phyloP scores from a whole-genome alignment of 2,329 filamentous ascomycete genomes.

The Fusarium liriodendri region DNA sequence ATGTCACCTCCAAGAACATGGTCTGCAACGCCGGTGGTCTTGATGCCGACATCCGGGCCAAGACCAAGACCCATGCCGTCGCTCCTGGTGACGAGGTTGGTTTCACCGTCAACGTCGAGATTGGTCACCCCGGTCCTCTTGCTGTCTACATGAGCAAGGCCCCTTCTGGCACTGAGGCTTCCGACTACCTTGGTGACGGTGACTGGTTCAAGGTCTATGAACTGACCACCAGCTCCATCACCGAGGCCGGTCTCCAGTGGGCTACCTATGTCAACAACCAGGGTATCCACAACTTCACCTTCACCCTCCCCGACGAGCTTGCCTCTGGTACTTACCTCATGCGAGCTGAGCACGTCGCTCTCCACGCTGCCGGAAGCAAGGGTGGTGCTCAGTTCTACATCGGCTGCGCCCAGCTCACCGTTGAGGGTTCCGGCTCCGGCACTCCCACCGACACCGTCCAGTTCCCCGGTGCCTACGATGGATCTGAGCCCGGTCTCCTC shows the following conservation, averaged over 20 bases:
- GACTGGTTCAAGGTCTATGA: conserved; percentile 54
- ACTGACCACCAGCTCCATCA: conserved; percentile 45
- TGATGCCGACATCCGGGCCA: conserved; percentile 50
- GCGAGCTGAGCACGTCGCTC: conserved; percentile 51
- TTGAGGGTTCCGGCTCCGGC: conserved; percentile 46
- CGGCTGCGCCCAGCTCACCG: conserved; percentile 49
- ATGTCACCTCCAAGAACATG: conserved; percentile 52
- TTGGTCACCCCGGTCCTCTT: conserved; percentile 54
- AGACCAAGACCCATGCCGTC: conserved; percentile 51
- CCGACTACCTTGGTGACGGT: conserved; percentile 48
- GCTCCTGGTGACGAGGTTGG: conserved; percentile 55
- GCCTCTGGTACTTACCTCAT: conserved; percentile 49
- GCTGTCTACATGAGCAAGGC: conserved; percentile 53
- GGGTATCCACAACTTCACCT: conserved; percentile 51
- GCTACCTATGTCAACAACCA: conserved; percentile 45
- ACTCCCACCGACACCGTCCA: conserved; percentile 44
- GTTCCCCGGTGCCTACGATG: conserved; percentile 50
- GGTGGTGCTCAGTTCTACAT: conserved; percentile 54
- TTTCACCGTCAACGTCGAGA: conserved; percentile 50
- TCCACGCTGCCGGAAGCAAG: conserved; percentile 47
- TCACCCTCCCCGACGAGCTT: conserved; percentile 44
- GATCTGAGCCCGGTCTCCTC: conserved; percentile 48
- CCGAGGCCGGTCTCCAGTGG: conserved; percentile 46
- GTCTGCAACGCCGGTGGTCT: conserved; percentile 54
- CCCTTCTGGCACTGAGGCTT: conserved; percentile 41